A percentile compares a stretch with the other conserved stretches of the same genome.
These are phyloP conservation scores for Magnolia changhungtana DNA, from an alignment of 164 flowering plant genomes.

Conservation along the genomic window DNA sequence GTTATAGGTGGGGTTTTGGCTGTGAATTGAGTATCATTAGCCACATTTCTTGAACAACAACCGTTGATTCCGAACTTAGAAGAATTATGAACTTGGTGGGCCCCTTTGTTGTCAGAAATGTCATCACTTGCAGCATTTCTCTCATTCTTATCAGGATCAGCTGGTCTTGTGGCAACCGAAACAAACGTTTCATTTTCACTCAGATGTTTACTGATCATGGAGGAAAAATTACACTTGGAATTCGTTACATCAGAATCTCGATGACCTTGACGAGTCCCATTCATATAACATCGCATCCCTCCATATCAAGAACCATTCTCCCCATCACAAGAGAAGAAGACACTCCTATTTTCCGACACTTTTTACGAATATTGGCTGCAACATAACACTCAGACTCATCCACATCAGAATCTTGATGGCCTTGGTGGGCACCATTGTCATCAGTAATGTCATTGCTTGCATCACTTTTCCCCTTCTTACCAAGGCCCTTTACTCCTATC, in stretches of 20 bases:
- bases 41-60: conserved; percentile 5
- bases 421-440: not conserved
- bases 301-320: not conserved
- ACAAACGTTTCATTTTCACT: not conserved
- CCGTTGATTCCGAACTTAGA: conserved; percentile 7
- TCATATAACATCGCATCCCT: not conserved
- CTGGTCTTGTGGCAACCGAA: not conserved
- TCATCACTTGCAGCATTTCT: not conserved
- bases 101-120: not conserved
- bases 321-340: not conserved
- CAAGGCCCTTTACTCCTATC: not conserved
- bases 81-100: not conserved
- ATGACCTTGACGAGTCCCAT: not conserved
- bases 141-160: not conserved
- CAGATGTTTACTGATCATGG: not conserved
- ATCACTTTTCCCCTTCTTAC: not conserved
- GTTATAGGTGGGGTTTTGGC: conserved; percentile 17
- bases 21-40: conserved; percentile 6
- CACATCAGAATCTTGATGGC: not conserved
- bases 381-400: not conserved
- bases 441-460: not conserved
- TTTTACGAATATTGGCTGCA: not conserved
- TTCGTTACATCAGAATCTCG: not conserved
- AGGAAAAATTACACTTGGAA: not conserved
- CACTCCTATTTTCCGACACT: not conserved